phyloP scores from a whole-genome alignment of 116 monocot genomes.

The Zostera marina region DNA sequence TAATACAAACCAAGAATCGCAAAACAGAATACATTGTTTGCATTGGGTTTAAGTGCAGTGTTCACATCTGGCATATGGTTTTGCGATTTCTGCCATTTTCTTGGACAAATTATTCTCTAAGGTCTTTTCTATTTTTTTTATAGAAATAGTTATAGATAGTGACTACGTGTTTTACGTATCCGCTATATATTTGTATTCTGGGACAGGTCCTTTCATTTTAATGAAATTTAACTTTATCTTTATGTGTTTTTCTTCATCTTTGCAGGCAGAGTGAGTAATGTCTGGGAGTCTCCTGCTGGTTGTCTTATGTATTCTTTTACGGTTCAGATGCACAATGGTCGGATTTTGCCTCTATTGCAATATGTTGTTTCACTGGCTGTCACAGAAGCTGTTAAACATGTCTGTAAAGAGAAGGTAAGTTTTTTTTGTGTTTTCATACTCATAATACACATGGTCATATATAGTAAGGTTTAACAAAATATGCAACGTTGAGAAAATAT shows the following conservation, averaged over 20 bases:
- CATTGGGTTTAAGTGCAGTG: no score
- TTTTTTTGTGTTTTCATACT: not conserved
- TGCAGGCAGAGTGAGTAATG: conserved; percentile 67
- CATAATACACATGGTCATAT: not conserved
- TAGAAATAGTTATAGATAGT: no score
- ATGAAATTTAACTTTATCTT: not conserved
- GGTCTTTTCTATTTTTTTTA: no score
- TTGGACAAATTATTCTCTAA: no score
- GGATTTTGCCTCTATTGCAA: conserved; percentile 68
- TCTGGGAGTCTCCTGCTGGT: conserved; percentile 84
- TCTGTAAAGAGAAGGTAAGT: conserved; percentile 37
- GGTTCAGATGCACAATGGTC: conserved; percentile 77
- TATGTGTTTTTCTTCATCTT: conserved; percentile 1
- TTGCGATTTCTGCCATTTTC: no score
- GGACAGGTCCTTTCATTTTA: not conserved
- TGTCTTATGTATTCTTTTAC: conserved; percentile 88
- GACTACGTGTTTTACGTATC: no score
- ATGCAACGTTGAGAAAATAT: not conserved
- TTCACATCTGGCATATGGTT: no score
- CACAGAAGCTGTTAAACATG: conserved; percentile 55
- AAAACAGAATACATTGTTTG: no score
- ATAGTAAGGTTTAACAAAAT: not conserved
- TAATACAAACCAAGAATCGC: no score
- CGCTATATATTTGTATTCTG: no score
- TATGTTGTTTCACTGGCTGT: conserved; percentile 79